Base-by-base conservation (phyloP, 768 basidiomycete species). In the Podaxis pistillaris region DNA sequence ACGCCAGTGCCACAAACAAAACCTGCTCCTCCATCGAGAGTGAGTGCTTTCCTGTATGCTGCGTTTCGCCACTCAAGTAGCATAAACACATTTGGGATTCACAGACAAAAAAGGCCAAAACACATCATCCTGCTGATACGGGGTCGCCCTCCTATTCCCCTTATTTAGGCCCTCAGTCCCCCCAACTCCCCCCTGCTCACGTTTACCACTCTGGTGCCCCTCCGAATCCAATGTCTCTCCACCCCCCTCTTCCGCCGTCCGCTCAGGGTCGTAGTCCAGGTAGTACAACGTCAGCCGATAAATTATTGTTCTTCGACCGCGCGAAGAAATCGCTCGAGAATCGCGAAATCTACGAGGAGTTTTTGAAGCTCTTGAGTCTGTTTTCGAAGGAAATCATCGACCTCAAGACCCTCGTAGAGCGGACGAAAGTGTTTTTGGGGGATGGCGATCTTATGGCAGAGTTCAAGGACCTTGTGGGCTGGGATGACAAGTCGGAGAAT, bases 361-460 rank as follows among this genome's bases (percentile, higher is more conserved):
- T 98, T 74, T 78, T 98, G 69, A 98, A 96, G 77, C 80, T 98
- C 28, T 82, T 98, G 56, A 90, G 87, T 71, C 81, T 98, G 54
- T 99, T 91, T 75, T 89, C 93, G 15, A 91, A 89, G 68, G 95
- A 97, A 63, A 88, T 98, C 68, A 91, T 99, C 68, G 93, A 97
- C 70, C 78, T 87, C 54, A 86, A 86, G 70, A 88, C 86, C 11
- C 85, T 99, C 33, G 79, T 98, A 36, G 88, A 94, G 65, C 84
- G 89, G 54, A 86, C 91, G n/a, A 81, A 84, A 52, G 81, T 85
- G 24, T 96, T 97, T 75, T 79, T 98, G 47, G 90, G 90, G 2
- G 90, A 93, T 13, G 86, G 86, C 22, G 90, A 93, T 13, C 79
- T 98, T 62, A 83, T 91, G 78, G 68, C 78, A 3, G 88, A 93